A percentile compares a stretch with the other conserved stretches of the same genome.
These are phyloP conservation scores for Phytophthora quininea DNA, from an alignment of 352 stramenopile genomes.

Conservation along the genomic window DNA sequence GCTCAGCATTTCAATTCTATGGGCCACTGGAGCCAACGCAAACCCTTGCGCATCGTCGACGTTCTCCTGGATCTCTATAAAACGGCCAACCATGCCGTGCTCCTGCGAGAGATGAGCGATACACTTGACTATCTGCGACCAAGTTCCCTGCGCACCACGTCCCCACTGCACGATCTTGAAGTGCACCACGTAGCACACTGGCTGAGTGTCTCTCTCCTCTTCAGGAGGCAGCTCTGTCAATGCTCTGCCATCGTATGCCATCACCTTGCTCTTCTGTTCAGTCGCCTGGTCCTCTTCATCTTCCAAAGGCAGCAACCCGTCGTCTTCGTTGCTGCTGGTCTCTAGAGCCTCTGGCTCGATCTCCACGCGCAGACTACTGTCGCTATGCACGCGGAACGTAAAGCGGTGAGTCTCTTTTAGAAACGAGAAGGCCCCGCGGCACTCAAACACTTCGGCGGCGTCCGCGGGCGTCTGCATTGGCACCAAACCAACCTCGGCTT, in stretches of 20 bases:
- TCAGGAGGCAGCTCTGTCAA: constrained; percentile 28
- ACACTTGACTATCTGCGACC: constrained; percentile 43
- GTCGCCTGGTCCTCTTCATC: constrained; percentile 8
- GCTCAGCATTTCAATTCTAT: constrained; percentile 29
- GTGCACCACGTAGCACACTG: constrained; percentile 40
- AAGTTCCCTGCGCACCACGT: constrained; percentile 27
- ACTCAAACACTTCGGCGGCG: constrained; percentile 44
- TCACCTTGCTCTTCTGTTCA: constrained; percentile 8
- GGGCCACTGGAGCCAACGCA: constrained; percentile 19
- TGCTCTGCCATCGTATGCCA: constrained; percentile 36
- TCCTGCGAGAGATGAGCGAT: constrained; percentile 28
- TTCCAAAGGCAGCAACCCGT: neutral
- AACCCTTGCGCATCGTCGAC: constrained; percentile 40
- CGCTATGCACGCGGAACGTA: constrained; percentile 38
- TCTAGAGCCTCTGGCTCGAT: constrained; percentile 28
- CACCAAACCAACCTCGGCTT: neutral
- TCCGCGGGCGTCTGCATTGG: constrained; percentile 11
- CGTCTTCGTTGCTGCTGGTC: constrained; percentile 13
- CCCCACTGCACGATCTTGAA: constrained; percentile 57
- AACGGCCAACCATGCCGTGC: constrained; percentile 25
- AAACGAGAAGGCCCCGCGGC: constrained; percentile 45
- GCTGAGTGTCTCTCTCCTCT: constrained; percentile 14
- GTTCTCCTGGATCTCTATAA: constrained; percentile 34
- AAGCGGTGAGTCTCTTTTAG: constrained; percentile 35
- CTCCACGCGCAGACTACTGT: constrained; percentile 40